These are phyloP conservation scores for Brassica carinata DNA, from an alignment of 345 rosid genomes.

Conservation along the genomic window DNA sequence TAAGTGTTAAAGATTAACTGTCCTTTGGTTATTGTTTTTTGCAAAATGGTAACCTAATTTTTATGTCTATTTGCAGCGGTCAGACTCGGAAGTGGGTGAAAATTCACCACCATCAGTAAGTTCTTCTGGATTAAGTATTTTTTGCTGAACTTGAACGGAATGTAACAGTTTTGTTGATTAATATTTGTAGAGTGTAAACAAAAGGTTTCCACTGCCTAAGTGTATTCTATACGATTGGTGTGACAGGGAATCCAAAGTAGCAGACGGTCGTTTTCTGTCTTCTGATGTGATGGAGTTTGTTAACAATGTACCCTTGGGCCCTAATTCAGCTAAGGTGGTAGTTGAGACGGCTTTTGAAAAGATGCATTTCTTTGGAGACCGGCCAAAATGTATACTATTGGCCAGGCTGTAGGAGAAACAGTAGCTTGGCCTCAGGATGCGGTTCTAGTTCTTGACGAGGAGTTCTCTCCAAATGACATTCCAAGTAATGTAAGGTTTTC, in stretches of 20 bases:
- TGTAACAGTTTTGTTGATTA: not conserved
- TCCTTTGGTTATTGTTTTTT: not conserved
- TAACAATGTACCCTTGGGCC: too few species aligned
- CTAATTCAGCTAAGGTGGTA: too few species aligned
- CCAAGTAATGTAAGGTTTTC: not conserved
- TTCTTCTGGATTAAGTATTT: not conserved
- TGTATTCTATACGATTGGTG: not conserved
- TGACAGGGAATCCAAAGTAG: not conserved
- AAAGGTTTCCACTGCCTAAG: not conserved
- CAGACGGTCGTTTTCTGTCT: not conserved
- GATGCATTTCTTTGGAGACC: too few species aligned
- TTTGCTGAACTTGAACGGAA: not conserved
- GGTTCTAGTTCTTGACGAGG: not conserved
- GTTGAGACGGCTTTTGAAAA: too few species aligned
- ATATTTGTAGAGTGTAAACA: not conserved
- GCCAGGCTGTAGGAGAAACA: too few species aligned
- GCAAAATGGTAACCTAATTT: not conserved
- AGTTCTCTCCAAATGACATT: not conserved
- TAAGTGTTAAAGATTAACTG: not conserved
- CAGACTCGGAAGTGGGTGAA: not conserved
- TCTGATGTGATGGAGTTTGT: too few species aligned
- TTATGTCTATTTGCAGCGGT: not conserved
- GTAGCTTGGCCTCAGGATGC: too few species aligned
- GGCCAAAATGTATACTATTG: too few species aligned
- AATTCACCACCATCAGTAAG: not conserved